Evolutionary conservation across 2,329 filamentous ascomycete species (phyloP).

Genomic region (Clonostachys rosea): DNA sequence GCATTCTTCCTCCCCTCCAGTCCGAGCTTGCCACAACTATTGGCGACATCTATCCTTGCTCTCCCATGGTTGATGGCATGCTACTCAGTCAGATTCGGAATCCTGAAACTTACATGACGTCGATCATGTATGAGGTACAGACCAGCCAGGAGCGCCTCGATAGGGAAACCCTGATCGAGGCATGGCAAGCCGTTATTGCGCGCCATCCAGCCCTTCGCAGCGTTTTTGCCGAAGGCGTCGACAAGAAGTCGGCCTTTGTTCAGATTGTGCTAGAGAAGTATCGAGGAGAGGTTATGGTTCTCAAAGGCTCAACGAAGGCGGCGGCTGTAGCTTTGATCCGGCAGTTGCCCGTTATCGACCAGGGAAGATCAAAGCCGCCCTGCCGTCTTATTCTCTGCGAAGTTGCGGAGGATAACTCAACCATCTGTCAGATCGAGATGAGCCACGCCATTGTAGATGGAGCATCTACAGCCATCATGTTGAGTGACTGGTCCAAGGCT

Average conservation of each 20-base stretch:
- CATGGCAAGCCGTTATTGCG: constrained; percentile 11
- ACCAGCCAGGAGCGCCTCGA: constrained; percentile 20
- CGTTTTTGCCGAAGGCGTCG: constrained; percentile 7
- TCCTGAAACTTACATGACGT: constrained; percentile 16
- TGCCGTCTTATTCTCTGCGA: constrained; percentile 2
- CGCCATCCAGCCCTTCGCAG: constrained; percentile 15
- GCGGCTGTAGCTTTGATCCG: constrained; percentile 2
- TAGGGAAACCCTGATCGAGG: constrained; percentile 14
- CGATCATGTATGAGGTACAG: constrained; percentile 26
- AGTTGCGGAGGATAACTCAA: background rate
- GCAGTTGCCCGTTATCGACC: constrained; percentile 3
- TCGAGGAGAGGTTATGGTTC: constrained; percentile 2
- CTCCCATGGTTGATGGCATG: constrained; percentile 12
- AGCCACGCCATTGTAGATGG: constrained; percentile 2
- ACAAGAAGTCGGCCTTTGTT: constrained; percentile 3
- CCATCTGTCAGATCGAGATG: background rate
- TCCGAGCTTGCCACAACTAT: constrained; percentile 5
- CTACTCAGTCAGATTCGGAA: constrained; percentile 9
- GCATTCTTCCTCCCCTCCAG: too few species aligned
- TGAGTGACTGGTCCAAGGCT: constrained; percentile 1
- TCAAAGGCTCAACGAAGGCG: constrained; percentile 9
- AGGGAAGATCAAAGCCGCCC: background rate
- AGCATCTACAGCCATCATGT: constrained; percentile 1
- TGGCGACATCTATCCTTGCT: constrained; percentile 11
- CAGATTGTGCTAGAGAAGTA: constrained; percentile 11